Conservation (phyloP, 2,329 filamentous ascomycete genomes). For the Fusarium tupiense region DNA sequence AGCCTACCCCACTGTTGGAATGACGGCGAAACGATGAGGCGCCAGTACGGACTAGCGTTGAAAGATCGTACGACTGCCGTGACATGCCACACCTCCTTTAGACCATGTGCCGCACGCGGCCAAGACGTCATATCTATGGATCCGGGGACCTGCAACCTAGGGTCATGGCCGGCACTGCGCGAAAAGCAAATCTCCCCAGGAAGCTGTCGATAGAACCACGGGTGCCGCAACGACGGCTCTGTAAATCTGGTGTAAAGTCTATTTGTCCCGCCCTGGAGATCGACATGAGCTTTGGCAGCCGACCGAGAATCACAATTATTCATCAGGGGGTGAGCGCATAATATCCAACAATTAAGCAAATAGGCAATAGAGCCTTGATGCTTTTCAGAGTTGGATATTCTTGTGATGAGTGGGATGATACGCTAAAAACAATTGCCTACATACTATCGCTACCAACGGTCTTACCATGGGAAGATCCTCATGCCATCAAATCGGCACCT, state of each 20-base stretch:
- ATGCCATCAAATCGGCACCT: slow-evolving; percentile 25
- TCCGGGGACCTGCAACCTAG: slow-evolving; percentile 38
- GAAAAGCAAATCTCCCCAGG: slow-evolving; percentile 44
- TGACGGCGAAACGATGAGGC: slow-evolving; percentile 38
- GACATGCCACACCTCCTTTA: slow-evolving; percentile 38
- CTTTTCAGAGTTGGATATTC: not conserved
- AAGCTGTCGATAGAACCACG: slow-evolving; percentile 15
- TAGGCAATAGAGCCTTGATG: not conserved
- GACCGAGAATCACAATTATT: slow-evolving; percentile 12
- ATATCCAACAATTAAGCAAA: not conserved
- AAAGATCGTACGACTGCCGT: slow-evolving; percentile 45
- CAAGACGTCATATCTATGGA: slow-evolving; percentile 44
- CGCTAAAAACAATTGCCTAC: not conserved
- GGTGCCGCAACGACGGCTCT: slow-evolving; percentile 22
- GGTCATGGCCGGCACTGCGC: slow-evolving; percentile 40
- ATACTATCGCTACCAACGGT: slow-evolving; percentile 16
- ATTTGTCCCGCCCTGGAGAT: slow-evolving; percentile 38
- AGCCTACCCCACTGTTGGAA: slow-evolving; percentile 29
- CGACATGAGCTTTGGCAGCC: slow-evolving; percentile 37
- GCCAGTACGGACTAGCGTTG: slow-evolving; percentile 37
- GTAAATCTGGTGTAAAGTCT: slow-evolving; percentile 36
- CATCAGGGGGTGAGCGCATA: slow-evolving; percentile 32
- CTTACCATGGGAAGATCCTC: slow-evolving; percentile 24
- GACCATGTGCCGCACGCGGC: slow-evolving; percentile 42
- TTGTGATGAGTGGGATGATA: not conserved